Conservation (phyloP, 768 basidiomycete species). For the Suillus subaureus region DNA sequence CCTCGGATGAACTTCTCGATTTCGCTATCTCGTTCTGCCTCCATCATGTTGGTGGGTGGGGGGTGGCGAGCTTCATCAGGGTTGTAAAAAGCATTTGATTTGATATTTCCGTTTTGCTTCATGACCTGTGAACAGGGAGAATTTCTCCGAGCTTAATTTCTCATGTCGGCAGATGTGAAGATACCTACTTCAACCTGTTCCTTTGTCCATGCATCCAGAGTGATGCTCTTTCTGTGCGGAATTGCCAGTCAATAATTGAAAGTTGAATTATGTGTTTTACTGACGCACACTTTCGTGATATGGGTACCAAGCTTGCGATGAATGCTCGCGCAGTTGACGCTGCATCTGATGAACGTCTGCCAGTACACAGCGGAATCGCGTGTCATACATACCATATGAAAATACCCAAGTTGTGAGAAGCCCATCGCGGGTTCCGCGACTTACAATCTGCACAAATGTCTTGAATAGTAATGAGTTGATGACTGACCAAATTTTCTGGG, state of each 20-base stretch:
- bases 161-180: constrained; percentile 12
- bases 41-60: constrained; percentile 78
- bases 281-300: constrained; percentile 84
- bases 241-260: constrained; percentile 1
- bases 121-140: constrained; percentile 54
- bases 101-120: constrained; percentile 78
- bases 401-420: constrained; percentile 84
- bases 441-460: constrained; percentile 94
- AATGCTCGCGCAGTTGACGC: constrained; percentile 85
- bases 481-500: constrained; percentile 7
- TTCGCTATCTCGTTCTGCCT: constrained; percentile 83
- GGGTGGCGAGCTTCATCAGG: constrained; percentile 83
- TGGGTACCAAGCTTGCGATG: constrained; percentile 96
- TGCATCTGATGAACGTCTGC: constrained; percentile 31
- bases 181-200: constrained; percentile 82
- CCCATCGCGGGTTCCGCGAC: constrained; percentile 86
- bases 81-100: constrained; percentile 79
- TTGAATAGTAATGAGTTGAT: constrained; percentile 33
- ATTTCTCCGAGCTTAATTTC: constrained; percentile 15
- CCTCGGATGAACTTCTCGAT: constrained; percentile 89
- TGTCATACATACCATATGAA: constrained; percentile 71
- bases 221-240: constrained; percentile 77
- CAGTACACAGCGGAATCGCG: constrained; percentile 2
- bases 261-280: not conserved
- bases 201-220: constrained; percentile 84